Base-by-base conservation (phyloP, 768 basidiomycete species). In the Gelatoporia subvermispora region DNA sequence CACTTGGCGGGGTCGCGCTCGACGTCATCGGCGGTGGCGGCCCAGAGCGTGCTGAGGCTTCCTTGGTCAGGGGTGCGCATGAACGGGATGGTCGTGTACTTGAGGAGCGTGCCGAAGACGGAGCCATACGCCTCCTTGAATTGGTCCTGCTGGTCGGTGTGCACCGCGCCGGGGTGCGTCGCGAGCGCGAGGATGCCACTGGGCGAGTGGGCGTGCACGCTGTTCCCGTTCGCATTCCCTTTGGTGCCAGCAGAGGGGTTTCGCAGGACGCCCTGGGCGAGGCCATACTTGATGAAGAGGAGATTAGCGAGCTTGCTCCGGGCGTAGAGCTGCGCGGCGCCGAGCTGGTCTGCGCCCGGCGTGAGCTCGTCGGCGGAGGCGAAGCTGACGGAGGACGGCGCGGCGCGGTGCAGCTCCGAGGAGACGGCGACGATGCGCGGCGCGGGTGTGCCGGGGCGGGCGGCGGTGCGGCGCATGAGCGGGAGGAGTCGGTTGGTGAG, bases 271-370 rank as follows among this genome's bases (percentile, higher is more conserved):
- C 63, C 52, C 22, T 61, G 54, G 39, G 56, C 54, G 34, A 68
- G 55, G 18, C 60, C 63, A 48, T 56, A 65, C 45, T 56, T 71
- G 47, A 61, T 57, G 58, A 68, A 72, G 18, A 72, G 59, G 48
- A 73, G 65, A 60, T 67, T 65, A 18, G 70, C 70, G 47, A 72
- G 65, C 54, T 73, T 71, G n/a, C 69, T 65, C 45, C 72, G 68
- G 4, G 65, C 68, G 55, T 70, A 69, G 17, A 71, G 64, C 46
- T 62, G 60, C 38, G 62, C 52, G 15, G 64, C 60, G 39, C 64
- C 60, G 43, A 68, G 50, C 21, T 43, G 45, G 24, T 62, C 53
- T 20, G 53, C 53, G 50, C 68, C 62, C 20, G 42, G 24, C 40
- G 62, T 69, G 53, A 74, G 61, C 60, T 74, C 72, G 35, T 67